These are phyloP conservation scores for Acer negundo DNA, from an alignment of 345 rosid genomes.

Conservation along the genomic window DNA sequence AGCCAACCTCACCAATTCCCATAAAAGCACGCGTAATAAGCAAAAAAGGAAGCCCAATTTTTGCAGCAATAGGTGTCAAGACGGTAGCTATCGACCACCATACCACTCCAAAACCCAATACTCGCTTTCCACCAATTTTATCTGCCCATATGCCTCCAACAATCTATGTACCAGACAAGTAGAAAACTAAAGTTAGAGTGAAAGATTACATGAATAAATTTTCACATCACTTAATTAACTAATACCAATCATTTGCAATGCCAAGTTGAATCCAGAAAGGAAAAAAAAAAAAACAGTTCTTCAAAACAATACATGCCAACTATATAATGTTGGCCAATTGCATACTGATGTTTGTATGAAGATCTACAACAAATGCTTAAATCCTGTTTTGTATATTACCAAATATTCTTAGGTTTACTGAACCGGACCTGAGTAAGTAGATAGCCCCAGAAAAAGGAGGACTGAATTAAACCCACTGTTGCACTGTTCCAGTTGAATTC, in stretches of 20 bases:
- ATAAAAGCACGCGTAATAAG: constrained; percentile 88
- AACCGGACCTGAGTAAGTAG: constrained; percentile 82
- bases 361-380: background rate
- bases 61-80: constrained; percentile 97
- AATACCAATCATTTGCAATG: background rate
- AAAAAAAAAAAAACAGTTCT: background rate
- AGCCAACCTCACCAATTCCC: constrained; percentile 96
- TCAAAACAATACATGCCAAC: background rate
- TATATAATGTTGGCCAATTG: background rate
- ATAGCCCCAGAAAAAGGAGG: constrained; percentile 99
- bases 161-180: constrained; percentile 50
- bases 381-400: constrained; percentile 4
- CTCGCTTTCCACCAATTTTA: constrained; percentile 89
- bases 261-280: too few species aligned
- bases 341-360: constrained; percentile 5
- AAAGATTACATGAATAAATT: constrained; percentile 15
- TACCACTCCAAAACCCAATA: constrained; percentile 90
- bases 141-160: constrained; percentile 99
- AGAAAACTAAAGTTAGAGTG: constrained; percentile 20
- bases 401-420: background rate
- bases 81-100: constrained; percentile 96
- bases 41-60: constrained; percentile 84
- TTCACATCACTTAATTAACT: constrained; percentile 2
- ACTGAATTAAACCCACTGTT: constrained; percentile 95
- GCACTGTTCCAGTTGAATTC: constrained; percentile 95